These are phyloP conservation scores for Leptographium flavum DNA, from an alignment of 2,329 filamentous ascomycete species.

Conservation along the genomic window DNA sequence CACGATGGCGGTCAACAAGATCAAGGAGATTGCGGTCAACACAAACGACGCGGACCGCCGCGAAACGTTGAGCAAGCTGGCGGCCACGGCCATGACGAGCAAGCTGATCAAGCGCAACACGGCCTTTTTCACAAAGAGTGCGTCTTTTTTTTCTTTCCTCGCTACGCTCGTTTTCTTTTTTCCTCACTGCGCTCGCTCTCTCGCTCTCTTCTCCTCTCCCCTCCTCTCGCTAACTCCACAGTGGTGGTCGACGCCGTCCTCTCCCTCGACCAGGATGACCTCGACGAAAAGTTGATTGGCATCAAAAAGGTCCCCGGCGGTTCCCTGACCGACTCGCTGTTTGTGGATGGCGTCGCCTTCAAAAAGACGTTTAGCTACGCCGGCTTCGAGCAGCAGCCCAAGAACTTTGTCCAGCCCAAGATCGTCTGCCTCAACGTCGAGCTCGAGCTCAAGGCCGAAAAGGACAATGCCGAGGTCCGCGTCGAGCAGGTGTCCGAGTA, in stretches of 20 bases:
- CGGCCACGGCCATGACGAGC: slow-evolving; percentile 95
- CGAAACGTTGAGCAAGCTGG: slow-evolving; percentile 79
- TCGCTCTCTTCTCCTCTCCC: no score
- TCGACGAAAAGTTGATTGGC: slow-evolving; percentile 96
- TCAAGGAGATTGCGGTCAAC: slow-evolving; percentile 90
- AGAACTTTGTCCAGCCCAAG: slow-evolving; percentile 85
- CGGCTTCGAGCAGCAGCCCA: slow-evolving; percentile 98
- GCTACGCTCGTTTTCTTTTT: background rate
- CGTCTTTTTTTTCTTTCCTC: background rate
- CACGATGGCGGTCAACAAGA: slow-evolving; percentile 90
- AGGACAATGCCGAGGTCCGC: slow-evolving; percentile 96
- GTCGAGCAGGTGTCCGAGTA: slow-evolving; percentile 98
- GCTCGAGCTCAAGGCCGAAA: slow-evolving; percentile 95
- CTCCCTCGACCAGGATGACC: slow-evolving; percentile 86
- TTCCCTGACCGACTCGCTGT: slow-evolving; percentile 87
- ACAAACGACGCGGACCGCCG: slow-evolving; percentile 70
- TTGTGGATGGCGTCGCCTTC: slow-evolving; percentile 96
- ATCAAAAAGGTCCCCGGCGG: slow-evolving; percentile 97
- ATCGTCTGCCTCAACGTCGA: slow-evolving; percentile 97
- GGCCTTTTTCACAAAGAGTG: slow-evolving; percentile 93
- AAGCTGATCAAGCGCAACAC: slow-evolving; percentile 98
- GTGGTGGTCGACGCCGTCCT: slow-evolving; percentile 97
- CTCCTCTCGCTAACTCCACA: no score
- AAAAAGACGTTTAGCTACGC: slow-evolving; percentile 99
- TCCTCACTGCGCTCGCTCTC: no score